Evolutionary conservation across 139 green algal species (phyloP), one percentile per base, ranked within the genome.

Genomic region (Picocystis salinarum): DNA sequence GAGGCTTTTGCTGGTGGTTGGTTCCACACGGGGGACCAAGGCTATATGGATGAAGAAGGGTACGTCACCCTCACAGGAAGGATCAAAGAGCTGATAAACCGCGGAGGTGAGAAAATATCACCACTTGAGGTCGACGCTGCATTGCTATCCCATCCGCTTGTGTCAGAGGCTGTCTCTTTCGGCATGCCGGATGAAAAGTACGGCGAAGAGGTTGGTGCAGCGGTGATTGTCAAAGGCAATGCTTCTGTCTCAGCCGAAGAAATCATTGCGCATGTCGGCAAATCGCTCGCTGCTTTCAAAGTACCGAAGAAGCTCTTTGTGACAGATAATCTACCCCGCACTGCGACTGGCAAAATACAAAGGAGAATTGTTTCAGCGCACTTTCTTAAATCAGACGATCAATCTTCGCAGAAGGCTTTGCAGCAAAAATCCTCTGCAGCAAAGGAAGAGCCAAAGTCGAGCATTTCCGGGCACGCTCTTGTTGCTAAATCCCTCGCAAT

Each of bases 41-140:
- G 76, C 11, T 65, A 55, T 11, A 48, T 91, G 53, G 66, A 80
- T 33, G 64, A 46, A 29, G 71, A 89, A 23, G 78, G 78, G 18
- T 89, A 76, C 52, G 42, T 92, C 1, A 77, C 59, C n/a, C 62
- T 92, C 18, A 80, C 70, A 6, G 82, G 82, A 1, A 67, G 82
- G 34, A 63, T 81, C 42, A 93, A 93, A 66, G 81, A 92, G 68
- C 70, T 91, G 20, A 93, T 91, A 69, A 91, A 89, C 58, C 46
- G 77, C 1, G 79, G 77, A 4, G 79, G 79, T 9, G 77, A 91
- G 58, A 91, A 86, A 55, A 83, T 91, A 37, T 77, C 59, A 1
- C 79, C 79, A 5, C 50, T 78, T 22, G 79, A 91, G 62, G 71
- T 91, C 29, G 80, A 92, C 23, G 45, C 51, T 12, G 70, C 63